These are phyloP conservation scores for Rhizodiscina lignyota DNA, from an alignment of 495 filamentous ascomycete genomes.

Conservation along the genomic window DNA sequence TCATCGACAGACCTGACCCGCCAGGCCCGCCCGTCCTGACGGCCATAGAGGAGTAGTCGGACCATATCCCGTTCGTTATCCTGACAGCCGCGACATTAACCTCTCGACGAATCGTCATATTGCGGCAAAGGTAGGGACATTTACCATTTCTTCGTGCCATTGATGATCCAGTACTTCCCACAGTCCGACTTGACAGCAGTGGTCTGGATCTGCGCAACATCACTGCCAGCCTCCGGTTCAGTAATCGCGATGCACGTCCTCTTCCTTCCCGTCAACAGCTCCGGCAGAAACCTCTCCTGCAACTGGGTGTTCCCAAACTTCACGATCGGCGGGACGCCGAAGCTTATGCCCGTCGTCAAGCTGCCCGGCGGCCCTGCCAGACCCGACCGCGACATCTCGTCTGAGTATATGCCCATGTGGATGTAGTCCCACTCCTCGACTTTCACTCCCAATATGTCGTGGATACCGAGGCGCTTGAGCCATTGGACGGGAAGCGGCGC, in stretches of 20 bases:
- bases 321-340: conserved; percentile 51
- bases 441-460: conserved; percentile 47
- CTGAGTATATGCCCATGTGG: conserved; percentile 48
- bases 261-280: conserved; percentile 47
- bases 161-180: conserved; percentile 52
- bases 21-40: conserved; percentile 54
- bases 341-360: conserved; percentile 52
- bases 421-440: conserved; percentile 64
- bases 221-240: conserved; percentile 53
- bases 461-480: conserved; percentile 46
- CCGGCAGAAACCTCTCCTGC: conserved; percentile 47
- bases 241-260: conserved; percentile 63
- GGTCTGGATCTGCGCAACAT: conserved; percentile 54
- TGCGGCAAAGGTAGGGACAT: background rate
- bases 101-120: too few relatives aligned
- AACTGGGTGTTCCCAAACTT: conserved; percentile 45
- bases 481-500: conserved; percentile 50
- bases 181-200: conserved; percentile 45
- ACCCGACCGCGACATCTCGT: conserved; percentile 54
- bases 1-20: conserved; percentile 46
- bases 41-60: conserved; percentile 54
- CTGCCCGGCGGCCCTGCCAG: conserved; percentile 40
- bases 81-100: conserved; percentile 11
- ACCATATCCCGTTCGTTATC: conserved; percentile 69
- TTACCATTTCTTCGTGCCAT: conserved; percentile 66